Base-by-base conservation (phyloP, 2,329 filamentous ascomycete genomes). In the Exophiala oligosperma region DNA sequence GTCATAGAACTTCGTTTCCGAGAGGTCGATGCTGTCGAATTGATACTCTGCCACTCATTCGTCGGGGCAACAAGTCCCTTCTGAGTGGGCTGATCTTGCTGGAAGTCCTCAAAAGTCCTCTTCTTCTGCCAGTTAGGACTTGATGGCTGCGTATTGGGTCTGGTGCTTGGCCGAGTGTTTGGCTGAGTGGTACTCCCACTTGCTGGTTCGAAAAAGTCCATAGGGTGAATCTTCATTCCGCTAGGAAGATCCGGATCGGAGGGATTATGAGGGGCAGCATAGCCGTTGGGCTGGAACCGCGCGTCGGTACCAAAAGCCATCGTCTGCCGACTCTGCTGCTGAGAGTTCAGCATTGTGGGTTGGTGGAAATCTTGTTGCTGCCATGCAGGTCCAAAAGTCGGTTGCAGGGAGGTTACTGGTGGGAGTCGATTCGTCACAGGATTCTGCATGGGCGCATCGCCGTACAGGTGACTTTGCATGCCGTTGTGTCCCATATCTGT, bases 141-240 rank as follows among this genome's bases (percentile, higher is more conserved):
- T 35, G 65, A 66, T 17, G 65, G 65, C 49, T 66, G 59, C n/a
- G 65, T 67, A n/a, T 64, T 64, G 24, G 64, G 62, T 24, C 53
- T 50, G 17, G 56, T 64, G 28, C 52, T 57, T 1, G 61, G 59
- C 17, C 54, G 53, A 2, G 61, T 66, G 32, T 64, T 64, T 2
- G 59, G 62, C 11, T 64, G 59, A 11, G 62, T 64, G 12, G 54
- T 61, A 24, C 60, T 60, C 14, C 52, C 59, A 38, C 60, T 64
- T 8, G 56, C 32, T 1, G 62, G 60, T 37, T 61, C 60, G 11
- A 66, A 51, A 54, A 56, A 61, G 23, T 64, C 59, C 35, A 58
- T 52, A 8, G 53, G 32, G 49, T 52, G 47, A 32, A 52, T 60
- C 43, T 61, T 56, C 38, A 61, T 43, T 5, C 48, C 55, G 21